A percentile compares a stretch with the other conserved stretches of the same genome.
phyloP scores from a whole-genome alignment of 495 filamentous ascomycete genomes.

The Lophiotrema nucula region DNA sequence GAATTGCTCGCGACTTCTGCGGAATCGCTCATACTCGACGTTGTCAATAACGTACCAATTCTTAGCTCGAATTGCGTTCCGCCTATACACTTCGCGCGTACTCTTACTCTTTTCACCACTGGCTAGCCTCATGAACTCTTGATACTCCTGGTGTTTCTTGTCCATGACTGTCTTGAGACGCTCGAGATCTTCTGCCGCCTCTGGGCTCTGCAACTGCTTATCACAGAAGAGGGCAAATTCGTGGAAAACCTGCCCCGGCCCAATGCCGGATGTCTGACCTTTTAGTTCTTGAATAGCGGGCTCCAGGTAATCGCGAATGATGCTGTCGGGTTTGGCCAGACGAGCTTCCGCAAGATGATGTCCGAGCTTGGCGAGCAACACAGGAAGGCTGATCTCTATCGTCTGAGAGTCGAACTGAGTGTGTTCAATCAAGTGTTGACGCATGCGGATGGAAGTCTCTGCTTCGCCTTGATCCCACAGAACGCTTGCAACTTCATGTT shows the following conservation, averaged over 20 bases:
- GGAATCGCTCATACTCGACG: slow-evolving; percentile 76
- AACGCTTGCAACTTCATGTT: slow-evolving; percentile 79
- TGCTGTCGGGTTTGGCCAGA: slow-evolving; percentile 87
- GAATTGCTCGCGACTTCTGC: slow-evolving; percentile 72
- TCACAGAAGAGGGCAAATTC: slow-evolving; percentile 96
- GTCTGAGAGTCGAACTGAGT: slow-evolving; percentile 23
- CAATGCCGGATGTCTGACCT: slow-evolving; percentile 63
- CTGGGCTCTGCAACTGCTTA: slow-evolving; percentile 80
- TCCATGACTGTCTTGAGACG: slow-evolving; percentile 76
- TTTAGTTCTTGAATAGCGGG: slow-evolving; percentile 78
- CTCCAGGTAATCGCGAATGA: slow-evolving; percentile 78
- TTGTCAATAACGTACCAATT: slow-evolving; percentile 88
- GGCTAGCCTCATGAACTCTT: slow-evolving; percentile 64
- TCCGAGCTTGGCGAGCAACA: slow-evolving; percentile 80
- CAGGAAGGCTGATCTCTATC: slow-evolving; percentile 45
- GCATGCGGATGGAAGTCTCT: slow-evolving; percentile 84
- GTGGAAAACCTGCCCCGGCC: slow-evolving; percentile 86
- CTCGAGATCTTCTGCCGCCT: slow-evolving; percentile 78
- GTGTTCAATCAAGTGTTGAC: slow-evolving; percentile 59
- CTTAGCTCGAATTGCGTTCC: slow-evolving; percentile 61
- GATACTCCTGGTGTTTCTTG: slow-evolving; percentile 54
- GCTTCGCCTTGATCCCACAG: slow-evolving; percentile 95
- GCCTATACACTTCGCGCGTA: slow-evolving; percentile 46
- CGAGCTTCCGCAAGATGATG: slow-evolving; percentile 87
- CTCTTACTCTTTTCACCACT: slow-evolving; percentile 51